Evolutionary conservation across 2,329 filamentous ascomycete genomes (phyloP).

Genomic region (Parafenestella ontariensis): DNA sequence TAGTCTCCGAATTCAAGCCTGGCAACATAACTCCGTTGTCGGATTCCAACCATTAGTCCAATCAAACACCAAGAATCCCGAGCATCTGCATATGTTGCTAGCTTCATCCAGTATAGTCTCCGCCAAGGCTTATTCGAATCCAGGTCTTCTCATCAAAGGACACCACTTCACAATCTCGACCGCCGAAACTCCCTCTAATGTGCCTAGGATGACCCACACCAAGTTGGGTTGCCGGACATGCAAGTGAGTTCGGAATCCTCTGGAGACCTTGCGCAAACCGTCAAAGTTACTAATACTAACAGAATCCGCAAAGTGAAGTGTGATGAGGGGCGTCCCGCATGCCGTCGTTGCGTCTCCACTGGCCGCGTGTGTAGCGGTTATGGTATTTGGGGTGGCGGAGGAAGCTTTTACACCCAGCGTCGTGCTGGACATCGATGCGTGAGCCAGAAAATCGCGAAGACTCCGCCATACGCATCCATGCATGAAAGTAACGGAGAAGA

Average conservation of each 20-base stretch:
- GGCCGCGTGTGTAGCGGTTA: conserved; percentile 53
- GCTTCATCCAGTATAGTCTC: background rate
- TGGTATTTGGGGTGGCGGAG: conserved; percentile 52
- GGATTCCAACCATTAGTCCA: background rate
- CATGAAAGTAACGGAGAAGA: background rate
- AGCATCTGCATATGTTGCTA: background rate
- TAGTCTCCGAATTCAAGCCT: background rate
- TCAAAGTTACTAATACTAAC: background rate
- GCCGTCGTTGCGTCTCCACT: conserved; percentile 45
- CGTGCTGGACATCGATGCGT: background rate
- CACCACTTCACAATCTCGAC: background rate
- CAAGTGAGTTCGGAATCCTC: conserved; percentile 1
- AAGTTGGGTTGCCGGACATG: conserved; percentile 8
- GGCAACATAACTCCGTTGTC: background rate
- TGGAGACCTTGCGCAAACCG: background rate
- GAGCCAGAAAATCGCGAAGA: background rate
- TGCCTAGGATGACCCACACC: background rate
- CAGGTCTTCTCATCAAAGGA: background rate
- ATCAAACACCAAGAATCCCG: background rate
- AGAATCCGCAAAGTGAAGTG: conserved; percentile 41
- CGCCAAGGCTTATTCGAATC: background rate
- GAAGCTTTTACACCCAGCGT: conserved; percentile 12
- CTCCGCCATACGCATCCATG: background rate
- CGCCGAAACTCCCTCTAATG: background rate
- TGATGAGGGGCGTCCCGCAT: conserved; percentile 50